A percentile compares a stretch with the other conserved stretches of the same genome.
Conservation (phyloP, 768 basidiomycete genomes). For the Lactarius tabidus region DNA sequence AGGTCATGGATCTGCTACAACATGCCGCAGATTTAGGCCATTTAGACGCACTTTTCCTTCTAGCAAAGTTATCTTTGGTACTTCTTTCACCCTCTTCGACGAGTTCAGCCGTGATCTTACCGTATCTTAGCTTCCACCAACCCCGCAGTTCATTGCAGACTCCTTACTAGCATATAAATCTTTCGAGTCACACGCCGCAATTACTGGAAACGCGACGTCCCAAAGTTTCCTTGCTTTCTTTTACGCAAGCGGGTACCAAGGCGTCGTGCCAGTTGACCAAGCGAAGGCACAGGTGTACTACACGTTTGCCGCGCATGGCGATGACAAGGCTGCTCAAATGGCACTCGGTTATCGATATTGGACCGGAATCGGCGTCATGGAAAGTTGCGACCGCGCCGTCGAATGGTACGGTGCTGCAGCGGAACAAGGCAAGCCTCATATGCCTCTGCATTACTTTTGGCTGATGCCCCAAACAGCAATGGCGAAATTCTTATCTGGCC, state of each 20-base stretch:
- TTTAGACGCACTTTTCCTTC: conserved; percentile 63
- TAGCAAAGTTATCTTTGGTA: conserved; percentile 66
- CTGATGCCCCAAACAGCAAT: conserved; percentile 53
- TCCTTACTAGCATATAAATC: conserved; percentile 60
- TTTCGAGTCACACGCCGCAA: conserved; percentile 56
- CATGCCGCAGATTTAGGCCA: conserved; percentile 80
- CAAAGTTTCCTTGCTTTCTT: conserved; percentile 88
- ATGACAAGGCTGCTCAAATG: conserved; percentile 87
- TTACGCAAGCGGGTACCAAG: conserved; percentile 77
- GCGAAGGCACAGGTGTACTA: conserved; percentile 87
- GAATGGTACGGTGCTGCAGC: conserved; percentile 90
- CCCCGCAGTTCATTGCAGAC: conserved; percentile 56
- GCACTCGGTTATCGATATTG: conserved; percentile 91
- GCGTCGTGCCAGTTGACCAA: conserved; percentile 59
- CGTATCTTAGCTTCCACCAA: conserved; percentile 66
- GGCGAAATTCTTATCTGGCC: conserved; percentile 73
- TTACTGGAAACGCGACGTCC: conserved; percentile 80
- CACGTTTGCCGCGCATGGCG: conserved; percentile 89
- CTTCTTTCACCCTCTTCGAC: conserved; percentile 10
- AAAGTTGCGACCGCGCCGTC: conserved; percentile 79
- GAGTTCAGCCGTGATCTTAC: neutral
- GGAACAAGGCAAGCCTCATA: conserved; percentile 57
- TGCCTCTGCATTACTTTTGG: neutral
- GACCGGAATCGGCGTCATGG: conserved; percentile 90
- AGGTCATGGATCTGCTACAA: conserved; percentile 74